Percentiles rank a stretch among this genome's conserved stretches.
phyloP scores from a whole-genome alignment of 2,329 filamentous ascomycete species.

The Epichloe sylvatica region DNA sequence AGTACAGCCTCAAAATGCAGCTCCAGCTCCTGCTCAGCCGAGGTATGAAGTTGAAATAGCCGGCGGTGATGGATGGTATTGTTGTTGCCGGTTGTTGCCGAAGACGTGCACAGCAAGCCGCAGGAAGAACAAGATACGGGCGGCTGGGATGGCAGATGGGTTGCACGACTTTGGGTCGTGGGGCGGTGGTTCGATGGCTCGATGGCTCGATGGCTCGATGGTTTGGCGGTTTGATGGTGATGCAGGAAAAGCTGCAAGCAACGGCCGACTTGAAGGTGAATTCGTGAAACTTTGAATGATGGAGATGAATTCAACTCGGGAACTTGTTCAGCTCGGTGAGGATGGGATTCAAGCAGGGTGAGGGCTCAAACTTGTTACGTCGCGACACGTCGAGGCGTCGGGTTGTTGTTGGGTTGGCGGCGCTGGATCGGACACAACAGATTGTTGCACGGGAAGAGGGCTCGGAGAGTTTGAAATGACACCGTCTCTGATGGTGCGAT shows the following conservation, averaged over 20 bases:
- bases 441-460: background rate
- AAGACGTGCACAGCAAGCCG: background rate
- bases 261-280: background rate
- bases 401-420: background rate
- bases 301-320: background rate
- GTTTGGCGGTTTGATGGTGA: background rate
- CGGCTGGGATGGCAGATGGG: background rate
- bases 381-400: background rate
- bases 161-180: background rate
- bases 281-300: background rate
- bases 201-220: background rate
- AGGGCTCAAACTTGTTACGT: background rate
- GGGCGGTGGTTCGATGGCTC: background rate
- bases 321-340: background rate
- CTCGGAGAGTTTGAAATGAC: background rate
- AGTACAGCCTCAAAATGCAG: background rate
- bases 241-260: background rate
- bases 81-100: background rate
- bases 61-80: background rate
- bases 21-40: background rate
- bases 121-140: background rate
- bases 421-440: background rate
- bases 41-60: background rate
- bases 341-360: background rate
- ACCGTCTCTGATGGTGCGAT: background rate